Percentiles rank a stretch among this genome's conserved stretches.
Evolutionary conservation across 768 basidiomycete genomes (phyloP).

Genomic region (Dentipellis sp.): DNA sequence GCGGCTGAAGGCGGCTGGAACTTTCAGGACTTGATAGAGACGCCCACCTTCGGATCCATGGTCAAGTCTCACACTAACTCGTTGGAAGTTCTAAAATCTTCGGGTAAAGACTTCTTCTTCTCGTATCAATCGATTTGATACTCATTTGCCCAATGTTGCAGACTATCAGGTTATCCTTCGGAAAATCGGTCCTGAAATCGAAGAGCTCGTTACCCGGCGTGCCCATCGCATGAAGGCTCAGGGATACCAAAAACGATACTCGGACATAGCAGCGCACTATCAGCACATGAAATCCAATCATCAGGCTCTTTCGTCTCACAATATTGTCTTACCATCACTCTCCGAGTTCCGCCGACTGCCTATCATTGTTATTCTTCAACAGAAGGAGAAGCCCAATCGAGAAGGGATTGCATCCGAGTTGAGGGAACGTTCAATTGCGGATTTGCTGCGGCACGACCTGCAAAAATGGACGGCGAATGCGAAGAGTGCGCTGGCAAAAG

Average conservation of each 20-base stretch:
- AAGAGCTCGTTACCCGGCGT: conserved; percentile 17
- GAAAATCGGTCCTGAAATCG: conserved; percentile 22
- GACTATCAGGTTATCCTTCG: conserved; percentile 19
- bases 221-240: conserved; percentile 21
- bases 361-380: conserved; percentile 28
- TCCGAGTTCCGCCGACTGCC: conserved; percentile 41
- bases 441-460: conserved; percentile 36
- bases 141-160: too few relatives aligned
- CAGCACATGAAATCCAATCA: conserved; percentile 32
- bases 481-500: conserved; percentile 30
- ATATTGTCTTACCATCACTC: conserved; percentile 33
- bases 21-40: background rate
- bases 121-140: background rate
- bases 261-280: conserved; percentile 34
- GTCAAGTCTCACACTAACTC: background rate
- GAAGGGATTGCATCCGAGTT: conserved; percentile 12
- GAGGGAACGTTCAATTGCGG: conserved; percentile 18
- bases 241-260: conserved; percentile 19
- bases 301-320: background rate
- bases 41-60: background rate
- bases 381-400: conserved; percentile 11
- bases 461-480: conserved; percentile 39
- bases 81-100: conserved; percentile 15
- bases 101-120: conserved; percentile 18
- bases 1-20: background rate